Percentiles rank a stretch among this genome's conserved stretches.
Evolutionary conservation across 108 stramenopile species (phyloP).

Genomic region (Stephanodiscus triporus): DNA sequence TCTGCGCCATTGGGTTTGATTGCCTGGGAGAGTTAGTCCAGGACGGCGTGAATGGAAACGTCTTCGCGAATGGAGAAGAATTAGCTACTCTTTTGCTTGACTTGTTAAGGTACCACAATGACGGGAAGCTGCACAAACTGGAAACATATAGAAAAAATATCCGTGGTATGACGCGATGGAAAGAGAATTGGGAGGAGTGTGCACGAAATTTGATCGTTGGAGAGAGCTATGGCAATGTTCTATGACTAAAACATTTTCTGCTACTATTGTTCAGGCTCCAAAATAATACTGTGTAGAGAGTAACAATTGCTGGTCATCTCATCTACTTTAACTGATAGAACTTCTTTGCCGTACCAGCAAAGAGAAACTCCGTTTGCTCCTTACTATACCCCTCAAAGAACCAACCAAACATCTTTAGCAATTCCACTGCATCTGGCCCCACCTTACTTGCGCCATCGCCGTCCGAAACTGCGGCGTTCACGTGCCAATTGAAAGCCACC

Average conservation of each 20-base stretch:
- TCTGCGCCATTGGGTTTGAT: conserved; percentile 87
- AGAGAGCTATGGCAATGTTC: conserved; percentile 12
- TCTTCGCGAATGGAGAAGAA: conserved; percentile 69
- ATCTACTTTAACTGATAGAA: conserved; percentile 56
- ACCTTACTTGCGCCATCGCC: conserved; percentile 53
- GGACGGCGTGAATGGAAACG: conserved; percentile 84
- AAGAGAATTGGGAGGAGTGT: conserved; percentile 79
- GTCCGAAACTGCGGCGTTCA: conserved; percentile 64
- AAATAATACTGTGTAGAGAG: too few relatives aligned
- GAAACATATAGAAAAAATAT: conserved; percentile 60
- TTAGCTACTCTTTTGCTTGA: conserved; percentile 66
- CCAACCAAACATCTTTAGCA: conserved; percentile 46
- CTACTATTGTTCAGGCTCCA: too few relatives aligned
- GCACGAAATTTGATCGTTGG: conserved; percentile 55
- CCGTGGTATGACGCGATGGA: conserved; percentile 69
- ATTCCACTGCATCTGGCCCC: conserved; percentile 66
- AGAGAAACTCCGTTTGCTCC: conserved; percentile 55
- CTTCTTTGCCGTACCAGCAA: conserved; percentile 60
- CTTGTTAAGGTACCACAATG: conserved; percentile 40
- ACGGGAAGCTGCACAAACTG: conserved; percentile 48
- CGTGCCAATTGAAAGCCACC: conserved; percentile 78
- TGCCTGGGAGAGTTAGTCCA: conserved; percentile 92
- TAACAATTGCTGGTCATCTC: background rate
- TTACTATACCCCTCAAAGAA: conserved; percentile 62
- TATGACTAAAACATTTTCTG: background rate